Conservation (phyloP, 345 rosid species). For the Lepidium africanum region DNA sequence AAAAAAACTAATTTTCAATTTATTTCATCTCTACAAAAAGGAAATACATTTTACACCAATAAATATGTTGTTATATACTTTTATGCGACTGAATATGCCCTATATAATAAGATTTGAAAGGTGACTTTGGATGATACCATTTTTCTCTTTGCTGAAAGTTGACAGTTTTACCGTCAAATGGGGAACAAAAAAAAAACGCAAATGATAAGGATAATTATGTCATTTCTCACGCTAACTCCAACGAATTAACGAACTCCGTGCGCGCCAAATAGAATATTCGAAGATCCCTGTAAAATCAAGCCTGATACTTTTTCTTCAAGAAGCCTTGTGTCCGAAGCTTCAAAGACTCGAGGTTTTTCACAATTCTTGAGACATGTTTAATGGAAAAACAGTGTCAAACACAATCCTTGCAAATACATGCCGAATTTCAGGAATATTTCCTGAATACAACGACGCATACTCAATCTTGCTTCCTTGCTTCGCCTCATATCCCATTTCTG, state of each 20-base stretch:
- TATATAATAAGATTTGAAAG: no score
- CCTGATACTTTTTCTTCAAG: background rate
- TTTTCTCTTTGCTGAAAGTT: no score
- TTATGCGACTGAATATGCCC: no score
- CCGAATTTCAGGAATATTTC: slow-evolving; percentile 45
- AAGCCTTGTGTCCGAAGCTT: background rate
- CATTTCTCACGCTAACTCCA: background rate
- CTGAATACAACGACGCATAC: slow-evolving; percentile 44
- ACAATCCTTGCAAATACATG: slow-evolving; percentile 78
- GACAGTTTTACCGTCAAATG: background rate
- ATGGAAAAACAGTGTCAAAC: slow-evolving; percentile 75
- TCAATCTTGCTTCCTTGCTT: slow-evolving; percentile 56
- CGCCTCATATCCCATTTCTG: slow-evolving; percentile 30
- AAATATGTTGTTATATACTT: background rate
- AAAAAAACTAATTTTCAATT: background rate
- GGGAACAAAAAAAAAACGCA: background rate
- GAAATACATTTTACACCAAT: background rate
- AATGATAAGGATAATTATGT: background rate
- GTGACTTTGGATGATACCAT: no score
- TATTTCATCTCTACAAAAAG: background rate
- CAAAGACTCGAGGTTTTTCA: background rate
- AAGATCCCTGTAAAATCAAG: background rate
- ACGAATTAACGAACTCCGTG: background rate
- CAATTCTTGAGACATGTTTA: slow-evolving; percentile 3
- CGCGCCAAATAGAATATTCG: background rate